phyloP scores from a whole-genome alignment of 2,329 filamentous ascomycete genomes.

The Fusarium xyrophilum region DNA sequence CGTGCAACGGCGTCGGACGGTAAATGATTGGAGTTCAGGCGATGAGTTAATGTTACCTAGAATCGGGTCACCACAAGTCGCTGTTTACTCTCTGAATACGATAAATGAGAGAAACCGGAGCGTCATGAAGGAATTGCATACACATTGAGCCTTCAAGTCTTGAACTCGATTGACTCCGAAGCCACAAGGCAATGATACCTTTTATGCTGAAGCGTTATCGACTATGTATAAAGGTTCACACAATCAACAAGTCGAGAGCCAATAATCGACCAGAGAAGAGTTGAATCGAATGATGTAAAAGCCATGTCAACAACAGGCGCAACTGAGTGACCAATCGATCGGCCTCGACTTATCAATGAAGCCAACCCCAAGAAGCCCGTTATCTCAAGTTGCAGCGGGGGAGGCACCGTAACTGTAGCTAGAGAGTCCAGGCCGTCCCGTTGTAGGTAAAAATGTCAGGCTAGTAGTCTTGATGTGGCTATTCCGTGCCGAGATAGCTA shows the following conservation, averaged over 20 bases:
- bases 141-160: not conserved
- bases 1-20: slow-evolving; percentile 26
- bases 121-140: not conserved
- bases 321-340: slow-evolving; percentile 18
- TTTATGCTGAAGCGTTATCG: slow-evolving; percentile 3
- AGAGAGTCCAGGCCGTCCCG: slow-evolving; percentile 4
- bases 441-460: slow-evolving; percentile 18
- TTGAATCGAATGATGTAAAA: slow-evolving; percentile 19
- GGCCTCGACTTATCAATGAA: slow-evolving; percentile 18
- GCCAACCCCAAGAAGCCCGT: slow-evolving; percentile 9
- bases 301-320: slow-evolving; percentile 10
- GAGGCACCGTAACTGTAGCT: slow-evolving; percentile 1
- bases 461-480: slow-evolving; percentile 31
- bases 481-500: slow-evolving; percentile 19
- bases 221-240: slow-evolving; percentile 13
- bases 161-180: not conserved
- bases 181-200: not conserved
- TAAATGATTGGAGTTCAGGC: slow-evolving; percentile 14
- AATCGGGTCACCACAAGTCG: slow-evolving; percentile 19
- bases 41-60: slow-evolving; percentile 4
- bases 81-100: not conserved
- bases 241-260: slow-evolving; percentile 6
- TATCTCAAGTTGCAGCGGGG: slow-evolving; percentile 24
- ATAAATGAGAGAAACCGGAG: not conserved
- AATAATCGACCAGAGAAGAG: not conserved